Evolutionary conservation across 345 rosid genomes (phyloP), one percentile per base, ranked within the genome.

Genomic region (Citropsis articulata): DNA sequence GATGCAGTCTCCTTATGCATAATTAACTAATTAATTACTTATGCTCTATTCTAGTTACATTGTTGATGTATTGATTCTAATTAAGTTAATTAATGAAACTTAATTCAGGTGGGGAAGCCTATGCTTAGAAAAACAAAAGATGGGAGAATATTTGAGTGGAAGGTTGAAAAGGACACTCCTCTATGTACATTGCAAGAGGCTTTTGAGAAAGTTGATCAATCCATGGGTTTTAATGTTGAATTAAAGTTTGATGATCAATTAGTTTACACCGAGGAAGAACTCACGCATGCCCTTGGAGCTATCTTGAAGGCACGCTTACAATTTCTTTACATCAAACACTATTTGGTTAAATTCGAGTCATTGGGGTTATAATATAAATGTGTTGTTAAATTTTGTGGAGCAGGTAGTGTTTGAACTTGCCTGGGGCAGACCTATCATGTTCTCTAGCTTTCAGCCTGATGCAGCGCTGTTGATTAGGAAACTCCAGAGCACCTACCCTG

Each of bases 381-480:
- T 61, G 33, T 13, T 61, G 33, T 13, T 40, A 42, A 35, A 73
- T 73, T 30, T 33, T 36, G 59, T 60, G 72, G 66, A 63, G 1
- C 60, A 91, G 93, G 91, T 89, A 22, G 90, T 90, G 53, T 79
- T 76, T 75, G 82, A 86, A 27, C 78, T 85, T 66, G 88, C 85
- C 0, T 69, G 79, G 56, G 84, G 76, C 28, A 86, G 94, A 38
- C 81, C 86, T 0, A 69, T 90, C 57, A 71, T 88, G 22, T 88
- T 92, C 81, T 92, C 94, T 4, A 90, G 91, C 78, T 92, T 92
- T 79, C 92, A 92, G 33, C 97, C 97, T 19, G 97, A 90, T 68
- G 94, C 87, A 2, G 91, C 87, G 36, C 68, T 63, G 61, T 84
- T 92, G 19, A 78, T 90, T 22, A 81, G 89, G 79, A 85, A 81